Conservation (phyloP, 2,329 filamentous ascomycete species). For the Pestalotiopsis sp. region DNA sequence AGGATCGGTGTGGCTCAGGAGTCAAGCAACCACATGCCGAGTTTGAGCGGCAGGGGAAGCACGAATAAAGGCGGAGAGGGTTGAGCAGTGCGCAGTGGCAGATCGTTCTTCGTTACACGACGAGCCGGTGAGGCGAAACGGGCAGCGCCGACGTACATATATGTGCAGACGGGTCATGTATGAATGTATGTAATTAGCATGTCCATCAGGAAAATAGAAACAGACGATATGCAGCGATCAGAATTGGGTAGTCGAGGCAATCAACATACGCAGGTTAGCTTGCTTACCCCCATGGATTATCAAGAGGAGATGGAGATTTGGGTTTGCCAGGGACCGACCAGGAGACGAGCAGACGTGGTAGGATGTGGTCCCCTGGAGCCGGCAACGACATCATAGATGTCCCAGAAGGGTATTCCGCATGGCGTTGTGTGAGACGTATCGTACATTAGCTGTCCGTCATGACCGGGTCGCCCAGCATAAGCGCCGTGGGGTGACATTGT, state of each 20-base stretch:
- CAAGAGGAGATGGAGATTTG: not conserved
- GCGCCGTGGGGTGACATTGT: conserved; percentile 19
- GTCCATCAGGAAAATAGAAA: not conserved
- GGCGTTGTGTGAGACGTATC: conserved; percentile 14
- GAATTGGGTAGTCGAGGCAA: no score
- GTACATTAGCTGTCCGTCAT: not conserved
- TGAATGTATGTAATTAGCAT: not conserved
- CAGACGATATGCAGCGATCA: not conserved
- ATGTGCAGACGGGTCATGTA: not conserved
- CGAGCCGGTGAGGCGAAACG: not conserved
- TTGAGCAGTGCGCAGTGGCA: not conserved
- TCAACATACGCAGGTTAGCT: no score
- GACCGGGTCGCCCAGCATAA: conserved; percentile 7
- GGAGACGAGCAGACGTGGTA: conserved; percentile 17
- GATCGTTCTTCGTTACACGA: not conserved
- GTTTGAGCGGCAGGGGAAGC: not conserved
- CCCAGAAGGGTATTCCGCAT: conserved; percentile 30
- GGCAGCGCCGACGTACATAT: conserved; percentile 4
- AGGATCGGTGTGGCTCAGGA: not conserved
- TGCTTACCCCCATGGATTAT: no score
- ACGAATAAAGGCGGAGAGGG: not conserved
- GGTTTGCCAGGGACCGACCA: not conserved
- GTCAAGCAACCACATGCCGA: no score
- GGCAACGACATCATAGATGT: conserved; percentile 11
- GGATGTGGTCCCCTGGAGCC: conserved; percentile 11